Conservation (phyloP, 2,329 filamentous ascomycete species). For the Apiospora rasikravindrae region DNA sequence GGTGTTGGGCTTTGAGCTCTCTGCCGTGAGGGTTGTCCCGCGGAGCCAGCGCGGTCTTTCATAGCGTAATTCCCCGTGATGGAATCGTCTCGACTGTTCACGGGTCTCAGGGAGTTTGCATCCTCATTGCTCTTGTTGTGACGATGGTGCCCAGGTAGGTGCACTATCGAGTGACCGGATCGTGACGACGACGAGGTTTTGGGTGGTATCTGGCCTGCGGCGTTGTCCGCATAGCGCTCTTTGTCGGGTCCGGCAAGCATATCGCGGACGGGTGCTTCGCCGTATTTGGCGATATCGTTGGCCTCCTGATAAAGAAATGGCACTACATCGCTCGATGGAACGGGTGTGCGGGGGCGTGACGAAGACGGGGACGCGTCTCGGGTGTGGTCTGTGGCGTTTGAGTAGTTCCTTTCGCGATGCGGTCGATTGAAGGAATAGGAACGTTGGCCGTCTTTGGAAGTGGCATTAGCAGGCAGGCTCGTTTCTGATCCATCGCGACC, state of each 20-base stretch:
- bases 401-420: constrained; percentile 80
- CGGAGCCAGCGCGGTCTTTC: constrained; percentile 59
- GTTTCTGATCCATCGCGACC: constrained; percentile 76
- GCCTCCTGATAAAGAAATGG: constrained; percentile 96
- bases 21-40: constrained; percentile 44
- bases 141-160: constrained; percentile 67
- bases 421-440: constrained; percentile 66
- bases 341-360: constrained; percentile 81
- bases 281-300: constrained; percentile 77
- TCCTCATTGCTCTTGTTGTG: constrained; percentile 76
- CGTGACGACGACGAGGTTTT: constrained; percentile 69
- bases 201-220: constrained; percentile 53
- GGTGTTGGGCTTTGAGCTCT: constrained; percentile 84
- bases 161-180: constrained; percentile 64
- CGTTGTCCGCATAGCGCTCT: constrained; percentile 65
- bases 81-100: constrained; percentile 77
- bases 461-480: constrained; percentile 58
- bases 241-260: constrained; percentile 72
- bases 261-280: constrained; percentile 77
- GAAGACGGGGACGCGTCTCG: constrained; percentile 76
- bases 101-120: constrained; percentile 69
- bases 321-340: constrained; percentile 90
- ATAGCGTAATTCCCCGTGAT: constrained; percentile 52
- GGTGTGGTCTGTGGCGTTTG: constrained; percentile 74
- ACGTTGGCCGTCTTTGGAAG: constrained; percentile 47